A percentile compares a stretch with the other conserved stretches of the same genome.
These are phyloP conservation scores for Aphanomyces astaci DNA, from an alignment of 352 stramenopile genomes.

Conservation along the genomic window DNA sequence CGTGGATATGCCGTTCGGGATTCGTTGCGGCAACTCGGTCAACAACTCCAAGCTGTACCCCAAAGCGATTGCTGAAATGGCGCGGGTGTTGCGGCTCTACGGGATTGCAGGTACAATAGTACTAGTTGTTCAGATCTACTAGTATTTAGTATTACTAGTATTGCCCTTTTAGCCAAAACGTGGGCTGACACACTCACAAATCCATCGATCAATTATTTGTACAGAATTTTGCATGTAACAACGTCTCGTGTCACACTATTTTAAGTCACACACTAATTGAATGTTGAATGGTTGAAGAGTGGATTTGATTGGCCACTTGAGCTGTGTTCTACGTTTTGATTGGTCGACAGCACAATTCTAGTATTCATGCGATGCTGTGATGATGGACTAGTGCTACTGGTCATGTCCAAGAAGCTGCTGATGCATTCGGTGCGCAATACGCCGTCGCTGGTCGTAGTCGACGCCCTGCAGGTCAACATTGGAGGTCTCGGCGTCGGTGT, in stretches of 20 bases:
- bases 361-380: not conserved
- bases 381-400: constrained; percentile 44
- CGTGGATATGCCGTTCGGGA: constrained; percentile 73
- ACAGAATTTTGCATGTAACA: no score
- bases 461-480: constrained; percentile 63
- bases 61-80: constrained; percentile 62
- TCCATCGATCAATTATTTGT: no score
- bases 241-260: no score
- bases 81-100: constrained; percentile 45
- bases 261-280: no score
- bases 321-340: no score
- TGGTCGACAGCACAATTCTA: not conserved
- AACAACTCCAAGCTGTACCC: constrained; percentile 72
- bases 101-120: constrained; percentile 37
- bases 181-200: no score
- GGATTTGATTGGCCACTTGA: no score
- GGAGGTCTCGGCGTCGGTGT: constrained; percentile 51
- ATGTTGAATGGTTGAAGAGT: no score
- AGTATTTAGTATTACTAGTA: no score
- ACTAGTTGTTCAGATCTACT: no score
- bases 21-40: constrained; percentile 61
- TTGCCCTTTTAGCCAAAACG: no score
- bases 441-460: constrained; percentile 31
- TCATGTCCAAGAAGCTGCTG: constrained; percentile 74
- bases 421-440: constrained; percentile 27